Evolutionary conservation across 2,329 filamentous ascomycete species (phyloP), one percentile per base, ranked within the genome.

Genomic region (Aspergillus japonicus): DNA sequence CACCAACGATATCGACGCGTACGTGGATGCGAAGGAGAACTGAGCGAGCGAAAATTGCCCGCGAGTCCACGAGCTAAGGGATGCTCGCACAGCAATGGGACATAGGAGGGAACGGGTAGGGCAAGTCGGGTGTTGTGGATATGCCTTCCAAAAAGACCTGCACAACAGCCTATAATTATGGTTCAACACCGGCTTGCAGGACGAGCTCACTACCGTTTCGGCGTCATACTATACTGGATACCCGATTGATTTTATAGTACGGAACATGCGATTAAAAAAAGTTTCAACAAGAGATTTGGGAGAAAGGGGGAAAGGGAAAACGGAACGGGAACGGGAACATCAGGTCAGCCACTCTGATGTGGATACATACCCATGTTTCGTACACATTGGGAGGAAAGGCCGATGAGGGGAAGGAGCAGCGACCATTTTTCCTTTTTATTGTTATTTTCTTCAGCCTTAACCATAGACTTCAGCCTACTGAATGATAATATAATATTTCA

Each of bases 11-110:
- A 66, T 75, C 47, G 76, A 80, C 53, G 67, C 75, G 47, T 80
- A 80, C 63, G 77, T 81, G 48, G 78, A 80, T 68, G 78, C 78
- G 44, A 60, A 71, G 62, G 71, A 73, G 56, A 62, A 61, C 3
- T 47, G 39, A 50, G 50, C 50, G 44, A 24, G 10, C 44, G 8
- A 44, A 2, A 23, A 23, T 23, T 4, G 23, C 23, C 23, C 23
- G 23, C 23, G 23, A 23, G 23, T 23, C 23, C 23, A 23, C 23
- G 39, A 42, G 39, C 39, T 4, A 26, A 42, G 14, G 16, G 39
- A 7, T 42, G 16, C 5, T 42, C 16, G 39, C 39, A 35, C 33
- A 35, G 33, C 33, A 12, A 54, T 1, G 16, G 16, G 16, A 48
- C 24, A 26, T 21, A 48, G 42, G 42, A 48, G 26, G 33, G 21